Evolutionary conservation across 1,284 basidiomycete species (phyloP), one percentile per base, ranked within the genome.

Genomic region (Porogramme epimiltina): DNA sequence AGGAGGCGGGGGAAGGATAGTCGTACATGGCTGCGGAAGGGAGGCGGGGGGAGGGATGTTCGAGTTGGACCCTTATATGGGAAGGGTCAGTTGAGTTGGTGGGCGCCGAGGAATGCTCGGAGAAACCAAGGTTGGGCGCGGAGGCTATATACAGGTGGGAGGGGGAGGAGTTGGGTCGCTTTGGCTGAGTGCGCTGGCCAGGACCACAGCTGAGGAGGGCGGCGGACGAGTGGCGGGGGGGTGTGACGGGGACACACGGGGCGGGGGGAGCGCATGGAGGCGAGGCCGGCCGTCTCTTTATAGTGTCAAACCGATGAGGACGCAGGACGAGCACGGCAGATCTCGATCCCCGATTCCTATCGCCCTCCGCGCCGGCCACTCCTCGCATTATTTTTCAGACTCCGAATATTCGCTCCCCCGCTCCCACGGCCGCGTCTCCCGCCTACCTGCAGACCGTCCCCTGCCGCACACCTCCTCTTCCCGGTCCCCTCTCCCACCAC

Each of bases 21-120:
- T 63, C 62, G 58, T 58, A 56, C 59, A 63, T 61, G 47, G 57
- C 54, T 54, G 52, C 37, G 45, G 38, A 34, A n/a, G 36, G 41
- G 41, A 33, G 19, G 26, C 15, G 46, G 49, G 31, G n/a, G 46
- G 44, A 38, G 44, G 31, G 49, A 45, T 47, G 52, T 49, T 54
- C 23, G 37, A 39, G 24, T 52, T 28, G 46, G 22, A 44, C 8
- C 37, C 26, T 48, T 54, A 53, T 55, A 54, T 43, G 45, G 46
- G 31, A 51, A 47, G 49, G 51, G 45, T 49, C 47, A 54, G 18
- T 52, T 59, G 56, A n/a, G n/a, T n/a, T n/a, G 47, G 54, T 39
- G 44, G 10, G 33, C 38, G 49, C 42, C 45, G 53, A 50, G 45
- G 45, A 47, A 44, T 36, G 53, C 6, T 43, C 56, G 56, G 56